A percentile compares a stretch with the other conserved stretches of the same genome.
Conservation (phyloP, 1,284 basidiomycete species). For the Apiotrichum sp. region DNA sequence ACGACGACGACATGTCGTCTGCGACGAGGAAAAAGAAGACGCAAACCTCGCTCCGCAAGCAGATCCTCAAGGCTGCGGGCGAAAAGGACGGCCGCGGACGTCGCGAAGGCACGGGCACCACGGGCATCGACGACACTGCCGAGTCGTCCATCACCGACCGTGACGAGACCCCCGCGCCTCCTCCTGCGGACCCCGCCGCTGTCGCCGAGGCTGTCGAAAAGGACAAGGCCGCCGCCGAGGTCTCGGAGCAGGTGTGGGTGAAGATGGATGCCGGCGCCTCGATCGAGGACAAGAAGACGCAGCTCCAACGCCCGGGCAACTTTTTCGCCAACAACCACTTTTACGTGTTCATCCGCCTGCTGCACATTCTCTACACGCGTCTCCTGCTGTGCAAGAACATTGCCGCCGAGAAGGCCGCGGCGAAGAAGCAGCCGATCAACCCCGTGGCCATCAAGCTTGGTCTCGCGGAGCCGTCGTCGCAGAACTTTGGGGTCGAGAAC, state of each 20-base stretch:
- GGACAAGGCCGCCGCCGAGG: conserved; percentile 34
- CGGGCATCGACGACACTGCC: conserved; percentile 21
- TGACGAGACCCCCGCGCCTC: conserved; percentile 33
- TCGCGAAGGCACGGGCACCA: conserved; percentile 36
- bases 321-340: conserved; percentile 92
- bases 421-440: conserved; percentile 50
- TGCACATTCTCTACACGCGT: conserved; percentile 84
- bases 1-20: conserved; percentile 49
- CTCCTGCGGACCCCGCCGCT: conserved; percentile 38
- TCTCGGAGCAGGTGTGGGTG: conserved; percentile 49
- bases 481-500: conserved; percentile 45
- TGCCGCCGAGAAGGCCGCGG: conserved; percentile 51
- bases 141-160: conserved; percentile 31
- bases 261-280: conserved; percentile 40
- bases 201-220: conserved; percentile 46
- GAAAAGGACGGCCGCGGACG: conserved; percentile 62
- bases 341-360: conserved; percentile 78
- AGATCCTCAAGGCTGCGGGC: conserved; percentile 59
- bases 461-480: conserved; percentile 54
- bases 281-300: conserved; percentile 10
- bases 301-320: conserved; percentile 45
- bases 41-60: conserved; percentile 62
- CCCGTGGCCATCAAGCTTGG: conserved; percentile 57
- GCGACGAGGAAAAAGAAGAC: conserved; percentile 38
- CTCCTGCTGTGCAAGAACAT: conserved; percentile 70